These are phyloP conservation scores for Globisporangium middletonii DNA, from an alignment of 352 stramenopile species.

Conservation along the genomic window DNA sequence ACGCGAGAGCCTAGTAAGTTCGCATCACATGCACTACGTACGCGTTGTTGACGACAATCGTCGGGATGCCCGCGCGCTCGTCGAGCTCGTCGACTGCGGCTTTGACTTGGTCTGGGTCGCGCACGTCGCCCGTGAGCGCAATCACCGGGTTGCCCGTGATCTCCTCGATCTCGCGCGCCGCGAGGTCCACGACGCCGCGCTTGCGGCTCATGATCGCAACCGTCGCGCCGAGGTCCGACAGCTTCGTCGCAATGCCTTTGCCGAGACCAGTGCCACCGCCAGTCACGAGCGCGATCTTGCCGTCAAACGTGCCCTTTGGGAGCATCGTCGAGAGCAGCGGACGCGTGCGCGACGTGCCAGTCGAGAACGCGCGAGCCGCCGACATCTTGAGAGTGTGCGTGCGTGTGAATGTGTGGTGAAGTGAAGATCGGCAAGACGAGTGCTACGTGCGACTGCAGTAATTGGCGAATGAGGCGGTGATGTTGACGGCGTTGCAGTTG, in stretches of 20 bases:
- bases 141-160: slow-evolving; percentile 58
- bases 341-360: slow-evolving; percentile 16
- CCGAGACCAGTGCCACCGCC: slow-evolving; percentile 93
- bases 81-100: slow-evolving; percentile 77
- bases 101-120: slow-evolving; percentile 84
- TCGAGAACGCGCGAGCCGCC: not conserved
- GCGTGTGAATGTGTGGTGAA: too few relatives aligned
- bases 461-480: too few relatives aligned
- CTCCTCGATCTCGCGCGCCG: slow-evolving; percentile 67
- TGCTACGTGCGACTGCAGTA: too few relatives aligned
- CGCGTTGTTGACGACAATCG: slow-evolving; percentile 80
- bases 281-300: slow-evolving; percentile 91
- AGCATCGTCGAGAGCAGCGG: slow-evolving; percentile 61
- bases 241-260: slow-evolving; percentile 91
- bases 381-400: too few relatives aligned
- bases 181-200: slow-evolving; percentile 85
- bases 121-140: slow-evolving; percentile 82
- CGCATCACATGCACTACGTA: slow-evolving; percentile 10
- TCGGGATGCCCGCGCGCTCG: slow-evolving; percentile 49
- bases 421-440: too few relatives aligned
- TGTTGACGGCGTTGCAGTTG: too few relatives aligned
- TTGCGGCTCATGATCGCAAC: slow-evolving; percentile 95
- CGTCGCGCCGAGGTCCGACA: slow-evolving; percentile 90
- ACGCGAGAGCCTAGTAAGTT: not conserved
- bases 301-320: slow-evolving; percentile 52